Conservation (phyloP, 192 early-diverging fungal species). For the Paraglomus brasilianum region DNA sequence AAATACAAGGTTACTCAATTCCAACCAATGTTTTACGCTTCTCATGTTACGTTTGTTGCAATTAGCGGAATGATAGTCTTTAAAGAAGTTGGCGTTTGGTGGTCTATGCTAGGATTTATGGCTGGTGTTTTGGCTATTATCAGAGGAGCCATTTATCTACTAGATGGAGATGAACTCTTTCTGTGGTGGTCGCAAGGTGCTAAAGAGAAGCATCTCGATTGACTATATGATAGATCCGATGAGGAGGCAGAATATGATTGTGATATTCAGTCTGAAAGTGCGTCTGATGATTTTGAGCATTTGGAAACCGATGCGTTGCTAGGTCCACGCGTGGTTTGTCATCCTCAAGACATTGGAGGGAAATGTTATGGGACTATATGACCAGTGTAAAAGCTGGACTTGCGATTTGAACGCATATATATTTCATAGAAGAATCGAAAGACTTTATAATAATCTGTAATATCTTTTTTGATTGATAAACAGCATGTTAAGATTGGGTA, state of each 20-base stretch:
- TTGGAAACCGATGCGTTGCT: no score
- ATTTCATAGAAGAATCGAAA: no score
- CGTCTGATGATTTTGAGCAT: no score
- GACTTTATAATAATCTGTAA: no score
- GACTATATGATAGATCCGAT: constrained; percentile 19
- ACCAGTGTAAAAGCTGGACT: no score
- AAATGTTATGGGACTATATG: no score
- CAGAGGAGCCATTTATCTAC: not conserved
- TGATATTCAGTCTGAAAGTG: no score
- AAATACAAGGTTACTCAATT: constrained; percentile 29
- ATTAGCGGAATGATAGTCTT: constrained; percentile 25
- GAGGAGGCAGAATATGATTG: not conserved
- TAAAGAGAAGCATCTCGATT: constrained; percentile 8
- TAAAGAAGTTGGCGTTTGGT: constrained; percentile 15
- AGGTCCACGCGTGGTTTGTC: no score
- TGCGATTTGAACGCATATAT: no score
- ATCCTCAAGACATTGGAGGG: no score
- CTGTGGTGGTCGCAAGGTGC: not conserved
- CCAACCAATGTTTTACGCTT: constrained; percentile 33
- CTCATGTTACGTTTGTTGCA: constrained; percentile 32
- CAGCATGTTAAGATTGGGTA: no score
- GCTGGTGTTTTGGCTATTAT: constrained; percentile 2
- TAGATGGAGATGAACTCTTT: not conserved
- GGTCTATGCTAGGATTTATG: constrained; percentile 9
- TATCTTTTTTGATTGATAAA: no score